Evolutionary conservation across 129 eudicot species (phyloP).

Genomic region (Saussurea involucrata): DNA sequence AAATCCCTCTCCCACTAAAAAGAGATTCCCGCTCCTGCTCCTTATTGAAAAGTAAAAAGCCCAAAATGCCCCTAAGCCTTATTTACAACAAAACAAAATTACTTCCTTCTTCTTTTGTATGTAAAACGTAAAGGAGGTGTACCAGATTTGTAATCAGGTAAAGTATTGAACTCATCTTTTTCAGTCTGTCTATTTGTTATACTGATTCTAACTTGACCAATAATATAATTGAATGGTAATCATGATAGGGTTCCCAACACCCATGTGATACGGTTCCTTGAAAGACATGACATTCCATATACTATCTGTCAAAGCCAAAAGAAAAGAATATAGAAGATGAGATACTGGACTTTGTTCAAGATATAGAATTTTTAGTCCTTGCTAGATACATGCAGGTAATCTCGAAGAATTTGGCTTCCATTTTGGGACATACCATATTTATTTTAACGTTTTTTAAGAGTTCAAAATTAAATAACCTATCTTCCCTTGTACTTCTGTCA

Average conservation of each 20-base stretch:
- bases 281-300: slow-evolving; percentile 73
- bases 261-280: slow-evolving; percentile 84
- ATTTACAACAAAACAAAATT: too few species aligned
- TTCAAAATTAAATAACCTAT: not conserved
- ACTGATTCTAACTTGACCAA: not conserved
- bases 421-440: not conserved
- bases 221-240: slow-evolving; percentile 48
- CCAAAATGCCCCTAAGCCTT: too few species aligned
- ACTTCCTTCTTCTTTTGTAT: too few species aligned
- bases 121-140: too few species aligned
- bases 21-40: too few species aligned
- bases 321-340: slow-evolving; percentile 65
- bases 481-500: not conserved
- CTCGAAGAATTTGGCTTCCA: not conserved
- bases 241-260: slow-evolving; percentile 76
- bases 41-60: too few species aligned
- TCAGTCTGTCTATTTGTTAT: not conserved
- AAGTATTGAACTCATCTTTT: not conserved
- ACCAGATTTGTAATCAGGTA: slow-evolving; percentile 85
- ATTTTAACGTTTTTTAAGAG: not conserved
- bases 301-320: slow-evolving; percentile 38
- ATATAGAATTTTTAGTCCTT: slow-evolving; percentile 86
- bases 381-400: slow-evolving; percentile 99
- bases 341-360: slow-evolving; percentile 69
- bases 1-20: too few species aligned